A percentile compares a stretch with the other conserved stretches of the same genome.
These are phyloP conservation scores for Salix udensis DNA, from an alignment of 345 rosid genomes.

Conservation along the genomic window DNA sequence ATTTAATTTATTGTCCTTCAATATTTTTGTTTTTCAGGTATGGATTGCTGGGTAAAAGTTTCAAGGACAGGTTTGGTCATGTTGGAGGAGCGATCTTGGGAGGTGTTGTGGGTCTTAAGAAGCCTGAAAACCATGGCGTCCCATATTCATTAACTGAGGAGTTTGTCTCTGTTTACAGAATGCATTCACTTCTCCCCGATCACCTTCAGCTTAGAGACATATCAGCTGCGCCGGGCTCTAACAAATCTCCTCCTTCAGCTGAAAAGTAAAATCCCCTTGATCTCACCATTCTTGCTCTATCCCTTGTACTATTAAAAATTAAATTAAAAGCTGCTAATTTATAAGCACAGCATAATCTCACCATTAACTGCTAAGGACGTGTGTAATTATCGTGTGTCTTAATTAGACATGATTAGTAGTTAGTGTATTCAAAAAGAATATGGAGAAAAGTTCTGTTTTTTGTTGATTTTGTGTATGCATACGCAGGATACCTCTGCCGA, in stretches of 20 bases:
- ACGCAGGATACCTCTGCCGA: slow-evolving; percentile 31
- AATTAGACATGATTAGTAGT: too few species aligned
- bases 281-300: too few species aligned
- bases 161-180: slow-evolving; percentile 52
- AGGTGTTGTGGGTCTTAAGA: slow-evolving; percentile 46
- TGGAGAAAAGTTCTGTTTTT: too few species aligned
- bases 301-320: too few species aligned
- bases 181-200: slow-evolving; percentile 61
- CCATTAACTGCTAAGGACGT: too few species aligned
- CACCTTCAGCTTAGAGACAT: slow-evolving; percentile 34
- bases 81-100: slow-evolving; percentile 39
- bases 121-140: slow-evolving; percentile 50
- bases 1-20: neutral
- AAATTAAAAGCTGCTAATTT: too few species aligned
- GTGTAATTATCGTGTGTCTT: too few species aligned
- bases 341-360: too few species aligned
- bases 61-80: slow-evolving; percentile 56
- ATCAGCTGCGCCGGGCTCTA: slow-evolving; percentile 18
- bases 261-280: slow-evolving; percentile 19
- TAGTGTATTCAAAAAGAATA: too few species aligned
- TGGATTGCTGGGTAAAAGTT: slow-evolving; percentile 55
- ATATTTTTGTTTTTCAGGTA: slow-evolving; percentile 30
- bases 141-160: slow-evolving; percentile 67
- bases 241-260: slow-evolving; percentile 40
- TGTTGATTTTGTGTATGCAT: neutral